These are phyloP conservation scores for Hanseniaspora pseudoguilliermondii DNA, from an alignment of 805 yeast species.

Conservation along the genomic window DNA sequence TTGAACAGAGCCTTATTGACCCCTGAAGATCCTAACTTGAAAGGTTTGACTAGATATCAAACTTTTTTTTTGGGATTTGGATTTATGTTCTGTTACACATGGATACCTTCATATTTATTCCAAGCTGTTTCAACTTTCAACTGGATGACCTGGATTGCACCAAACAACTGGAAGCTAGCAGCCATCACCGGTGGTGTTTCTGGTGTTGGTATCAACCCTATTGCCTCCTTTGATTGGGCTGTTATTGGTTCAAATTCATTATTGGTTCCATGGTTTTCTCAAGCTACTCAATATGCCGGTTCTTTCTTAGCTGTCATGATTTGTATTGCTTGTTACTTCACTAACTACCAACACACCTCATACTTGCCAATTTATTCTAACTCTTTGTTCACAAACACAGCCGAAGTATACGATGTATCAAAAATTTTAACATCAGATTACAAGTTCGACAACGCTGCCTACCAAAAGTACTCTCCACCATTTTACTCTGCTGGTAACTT, in stretches of 20 bases:
- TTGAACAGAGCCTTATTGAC: conserved; percentile 41
- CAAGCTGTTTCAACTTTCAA: conserved; percentile 49
- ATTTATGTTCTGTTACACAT: conserved; percentile 43
- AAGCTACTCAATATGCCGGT: conserved; percentile 27
- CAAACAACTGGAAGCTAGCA: conserved; percentile 36
- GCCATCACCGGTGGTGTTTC: conserved; percentile 39
- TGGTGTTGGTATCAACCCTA: conserved; percentile 44
- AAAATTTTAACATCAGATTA: conserved; percentile 34
- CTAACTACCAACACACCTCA: conserved; percentile 46
- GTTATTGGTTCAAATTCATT: conserved; percentile 25
- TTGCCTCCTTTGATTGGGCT: conserved; percentile 45
- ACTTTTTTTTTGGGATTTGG: conserved; percentile 36
- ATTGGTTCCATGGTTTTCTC: conserved; percentile 36
- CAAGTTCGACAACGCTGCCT: conserved; percentile 34
- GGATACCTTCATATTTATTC: conserved; percentile 57
- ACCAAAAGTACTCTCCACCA: conserved; percentile 49
- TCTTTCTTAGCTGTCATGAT: conserved; percentile 25
- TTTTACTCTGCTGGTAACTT: conserved; percentile 51
- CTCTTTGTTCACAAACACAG: conserved; percentile 39
- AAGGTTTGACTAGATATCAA: conserved; percentile 31
- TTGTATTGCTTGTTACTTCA: conserved; percentile 31
- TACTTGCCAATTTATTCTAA: conserved; percentile 47
- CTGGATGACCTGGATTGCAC: conserved; percentile 28
- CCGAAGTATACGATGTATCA: conserved; percentile 34
- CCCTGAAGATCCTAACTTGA: conserved; percentile 26